Conservation (phyloP, 768 basidiomycete species). For the Pleurotus djamor region DNA sequence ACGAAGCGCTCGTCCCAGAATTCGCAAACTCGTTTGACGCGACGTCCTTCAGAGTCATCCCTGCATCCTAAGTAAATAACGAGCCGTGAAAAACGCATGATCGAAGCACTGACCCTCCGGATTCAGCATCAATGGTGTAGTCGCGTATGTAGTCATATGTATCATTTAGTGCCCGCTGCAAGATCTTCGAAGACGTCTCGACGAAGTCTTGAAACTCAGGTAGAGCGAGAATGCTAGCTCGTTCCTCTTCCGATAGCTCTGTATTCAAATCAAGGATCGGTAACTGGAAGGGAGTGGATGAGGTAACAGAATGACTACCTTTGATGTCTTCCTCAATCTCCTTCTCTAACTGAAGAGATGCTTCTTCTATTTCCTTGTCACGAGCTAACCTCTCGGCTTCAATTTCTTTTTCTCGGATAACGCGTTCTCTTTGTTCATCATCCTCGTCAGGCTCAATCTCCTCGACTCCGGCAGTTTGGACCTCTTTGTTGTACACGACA, state of each 20-base stretch:
- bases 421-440: constrained; percentile 72
- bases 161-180: constrained; percentile 93
- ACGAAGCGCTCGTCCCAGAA: constrained; percentile 92
- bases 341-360: constrained; percentile 78
- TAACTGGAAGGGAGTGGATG: not conserved
- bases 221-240: constrained; percentile 75
- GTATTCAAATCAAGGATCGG: constrained; percentile 4
- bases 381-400: constrained; percentile 68
- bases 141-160: constrained; percentile 96
- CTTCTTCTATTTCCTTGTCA: constrained; percentile 80
- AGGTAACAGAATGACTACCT: constrained; percentile 38
- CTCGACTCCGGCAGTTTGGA: constrained; percentile 71
- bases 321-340: constrained; percentile 87
- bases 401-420: constrained; percentile 63
- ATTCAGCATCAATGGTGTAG: constrained; percentile 88
- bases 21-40: constrained; percentile 90
- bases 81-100: not conserved
- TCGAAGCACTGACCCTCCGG: constrained; percentile 62
- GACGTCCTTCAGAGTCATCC: constrained; percentile 87
- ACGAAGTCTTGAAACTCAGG: constrained; percentile 95
- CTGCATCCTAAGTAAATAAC: constrained; percentile 31
- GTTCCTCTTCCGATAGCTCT: constrained; percentile 90
- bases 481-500: constrained; percentile 82
- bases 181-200: constrained; percentile 91
- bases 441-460: constrained; percentile 53